Conservation (phyloP, 148 eudicot genomes). For the Rhododendron griersonianum region DNA sequence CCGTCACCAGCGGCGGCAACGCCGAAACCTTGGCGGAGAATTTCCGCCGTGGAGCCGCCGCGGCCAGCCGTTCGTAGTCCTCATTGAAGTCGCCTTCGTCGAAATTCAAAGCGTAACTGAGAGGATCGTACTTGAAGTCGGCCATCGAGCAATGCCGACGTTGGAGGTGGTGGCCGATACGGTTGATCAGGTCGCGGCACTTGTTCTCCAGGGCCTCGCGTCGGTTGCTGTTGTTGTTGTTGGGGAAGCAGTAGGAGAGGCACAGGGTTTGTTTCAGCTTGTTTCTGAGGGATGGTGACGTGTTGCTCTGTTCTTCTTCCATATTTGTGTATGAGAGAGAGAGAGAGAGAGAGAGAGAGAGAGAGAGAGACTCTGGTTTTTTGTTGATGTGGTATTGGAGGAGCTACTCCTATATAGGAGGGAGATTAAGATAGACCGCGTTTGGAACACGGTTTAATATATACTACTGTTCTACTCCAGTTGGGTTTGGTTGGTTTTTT, state of each 20-base stretch:
- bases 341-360: neutral
- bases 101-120: constrained; percentile 46
- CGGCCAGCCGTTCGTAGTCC: neutral
- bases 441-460: too few species aligned
- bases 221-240: too few species aligned
- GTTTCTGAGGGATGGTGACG: neutral
- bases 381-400: too few species aligned
- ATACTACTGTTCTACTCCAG: too few species aligned
- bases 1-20: constrained; percentile 7
- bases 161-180: neutral
- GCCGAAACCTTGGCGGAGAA: constrained; percentile 31
- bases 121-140: constrained; percentile 46
- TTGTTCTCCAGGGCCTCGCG: too few species aligned
- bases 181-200: neutral
- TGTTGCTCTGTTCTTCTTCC: neutral
- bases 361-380: neutral
- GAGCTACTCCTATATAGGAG: too few species aligned
- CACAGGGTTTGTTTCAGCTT: neutral
- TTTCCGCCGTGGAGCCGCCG: constrained; percentile 15
- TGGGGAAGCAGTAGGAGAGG: neutral
- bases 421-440: too few species aligned
- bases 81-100: constrained; percentile 14
- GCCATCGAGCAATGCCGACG: constrained; percentile 21
- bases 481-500: too few species aligned
- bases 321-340: neutral